phyloP scores from a whole-genome alignment of 331 rosid genomes.

The Quercus phellos region DNA sequence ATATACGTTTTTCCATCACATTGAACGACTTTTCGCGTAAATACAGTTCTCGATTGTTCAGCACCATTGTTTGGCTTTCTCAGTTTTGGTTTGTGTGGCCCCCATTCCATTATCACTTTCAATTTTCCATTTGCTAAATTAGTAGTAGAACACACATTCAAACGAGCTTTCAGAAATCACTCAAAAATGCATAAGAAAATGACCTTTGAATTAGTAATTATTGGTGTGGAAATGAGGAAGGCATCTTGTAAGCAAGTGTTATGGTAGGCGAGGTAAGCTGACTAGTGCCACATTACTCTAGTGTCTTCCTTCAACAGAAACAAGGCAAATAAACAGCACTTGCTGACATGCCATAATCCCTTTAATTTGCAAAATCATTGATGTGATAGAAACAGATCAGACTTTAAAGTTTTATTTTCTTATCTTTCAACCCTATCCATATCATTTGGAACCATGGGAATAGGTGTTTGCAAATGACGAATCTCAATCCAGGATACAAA shows the following conservation, averaged over 20 bases:
- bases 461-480: not conserved
- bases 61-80: not conserved
- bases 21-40: not conserved
- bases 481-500: not conserved
- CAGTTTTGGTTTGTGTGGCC: not conserved
- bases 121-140: not conserved
- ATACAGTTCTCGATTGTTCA: not conserved
- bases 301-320: not conserved
- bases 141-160: not conserved
- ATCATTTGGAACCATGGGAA: not conserved
- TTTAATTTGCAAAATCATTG: not conserved
- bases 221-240: not conserved
- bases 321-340: not conserved
- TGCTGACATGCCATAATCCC: not conserved
- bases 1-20: not conserved
- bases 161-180: not conserved
- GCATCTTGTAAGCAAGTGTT: not conserved
- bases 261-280: not conserved
- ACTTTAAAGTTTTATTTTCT: too few species aligned
- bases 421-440: not conserved
- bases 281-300: not conserved
- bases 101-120: not conserved
- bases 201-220: not conserved
- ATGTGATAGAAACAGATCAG: not conserved
- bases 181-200: not conserved